phyloP scores from a whole-genome alignment of 2,329 filamentous ascomycete genomes.

The Ophidiomyces ophidiicola region DNA sequence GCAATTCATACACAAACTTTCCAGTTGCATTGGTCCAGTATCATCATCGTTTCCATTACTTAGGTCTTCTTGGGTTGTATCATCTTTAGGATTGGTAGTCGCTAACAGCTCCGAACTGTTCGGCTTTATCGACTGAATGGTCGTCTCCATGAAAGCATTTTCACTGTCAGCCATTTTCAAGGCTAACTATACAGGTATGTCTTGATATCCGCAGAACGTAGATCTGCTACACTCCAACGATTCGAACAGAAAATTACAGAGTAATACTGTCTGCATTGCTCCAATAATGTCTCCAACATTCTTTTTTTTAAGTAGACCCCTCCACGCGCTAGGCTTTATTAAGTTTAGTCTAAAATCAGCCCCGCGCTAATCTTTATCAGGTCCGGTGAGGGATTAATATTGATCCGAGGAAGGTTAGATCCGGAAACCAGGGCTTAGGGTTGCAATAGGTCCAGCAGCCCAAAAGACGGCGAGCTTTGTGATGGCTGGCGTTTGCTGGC shows the following conservation, averaged over 20 bases:
- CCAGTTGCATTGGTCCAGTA: slow-evolving; percentile 37
- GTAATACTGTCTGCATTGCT: too few relatives aligned
- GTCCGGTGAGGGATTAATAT: slow-evolving; percentile 14
- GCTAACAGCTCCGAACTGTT: too few relatives aligned
- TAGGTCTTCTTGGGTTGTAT: background rate
- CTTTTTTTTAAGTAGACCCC: slow-evolving; percentile 1
- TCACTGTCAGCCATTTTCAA: too few relatives aligned
- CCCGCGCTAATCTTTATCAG: slow-evolving; percentile 27
- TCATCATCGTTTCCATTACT: slow-evolving; percentile 25
- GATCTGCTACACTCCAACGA: too few relatives aligned
- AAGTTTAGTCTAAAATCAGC: slow-evolving; percentile 9
- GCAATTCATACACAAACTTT: slow-evolving; percentile 80
- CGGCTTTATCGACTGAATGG: too few relatives aligned
- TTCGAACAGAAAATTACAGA: too few relatives aligned
- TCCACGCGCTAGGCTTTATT: slow-evolving; percentile 4
- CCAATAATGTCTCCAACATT: too few relatives aligned
- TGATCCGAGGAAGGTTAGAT: background rate
- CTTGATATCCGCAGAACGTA: too few relatives aligned
- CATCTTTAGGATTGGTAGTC: slow-evolving; percentile 3
- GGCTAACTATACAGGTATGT: too few relatives aligned
- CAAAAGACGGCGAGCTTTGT: slow-evolving; percentile 21
- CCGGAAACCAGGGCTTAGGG: slow-evolving; percentile 18
- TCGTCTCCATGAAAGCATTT: too few relatives aligned
- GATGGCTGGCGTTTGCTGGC: slow-evolving; percentile 25
- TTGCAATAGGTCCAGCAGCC: slow-evolving; percentile 45